Evolutionary conservation across 805 yeast genomes (phyloP).

Genomic region (Alloascoidea hylecoeti): DNA sequence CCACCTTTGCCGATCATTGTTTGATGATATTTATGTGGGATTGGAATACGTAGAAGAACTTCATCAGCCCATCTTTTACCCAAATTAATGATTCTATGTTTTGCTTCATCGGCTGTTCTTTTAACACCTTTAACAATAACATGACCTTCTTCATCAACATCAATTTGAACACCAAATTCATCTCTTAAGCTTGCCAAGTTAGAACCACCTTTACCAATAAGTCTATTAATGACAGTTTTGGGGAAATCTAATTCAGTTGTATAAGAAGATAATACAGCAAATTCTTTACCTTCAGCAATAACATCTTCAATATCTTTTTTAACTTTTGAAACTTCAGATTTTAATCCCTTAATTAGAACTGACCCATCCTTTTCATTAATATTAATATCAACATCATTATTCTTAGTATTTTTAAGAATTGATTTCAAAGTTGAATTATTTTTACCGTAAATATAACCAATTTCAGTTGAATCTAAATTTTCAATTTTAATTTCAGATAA

Average conservation of each 20-base stretch:
- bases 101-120: constrained; percentile 64
- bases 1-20: constrained; percentile 78
- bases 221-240: constrained; percentile 49
- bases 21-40: constrained; percentile 71
- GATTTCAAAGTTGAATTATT: constrained; percentile 40
- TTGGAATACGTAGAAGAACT: constrained; percentile 40
- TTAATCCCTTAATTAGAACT: constrained; percentile 60
- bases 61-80: constrained; percentile 80
- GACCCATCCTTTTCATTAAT: constrained; percentile 25
- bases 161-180: constrained; percentile 63
- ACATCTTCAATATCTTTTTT: constrained; percentile 35
- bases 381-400: constrained; percentile 19
- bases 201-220: constrained; percentile 85
- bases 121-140: constrained; percentile 66
- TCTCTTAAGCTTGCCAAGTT: constrained; percentile 54
- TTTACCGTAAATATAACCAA: constrained; percentile 47
- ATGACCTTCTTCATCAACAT: constrained; percentile 42
- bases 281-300: constrained; percentile 39
- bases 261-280: constrained; percentile 29
- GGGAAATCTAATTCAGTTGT: constrained; percentile 46
- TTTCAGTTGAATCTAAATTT: constrained; percentile 37
- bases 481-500: constrained; percentile 33
- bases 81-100: constrained; percentile 36
- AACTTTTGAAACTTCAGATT: constrained; percentile 42
- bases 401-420: constrained; percentile 21